Evolutionary conservation across 768 basidiomycete species (phyloP), one percentile per base, ranked within the genome.

Genomic region (Pleurotus tuber-regium): DNA sequence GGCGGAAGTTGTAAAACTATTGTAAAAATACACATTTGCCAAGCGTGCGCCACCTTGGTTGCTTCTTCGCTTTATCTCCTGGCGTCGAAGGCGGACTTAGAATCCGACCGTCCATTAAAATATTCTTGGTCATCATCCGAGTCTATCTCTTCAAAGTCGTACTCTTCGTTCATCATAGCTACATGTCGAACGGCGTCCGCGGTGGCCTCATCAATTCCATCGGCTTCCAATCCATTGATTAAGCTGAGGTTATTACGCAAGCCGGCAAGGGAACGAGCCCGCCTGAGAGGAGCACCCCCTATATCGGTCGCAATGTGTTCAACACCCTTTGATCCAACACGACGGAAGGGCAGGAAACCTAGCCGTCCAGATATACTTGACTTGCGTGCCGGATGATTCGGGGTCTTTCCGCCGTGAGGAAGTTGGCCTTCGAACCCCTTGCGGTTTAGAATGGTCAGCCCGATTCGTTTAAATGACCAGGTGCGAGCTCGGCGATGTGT

Each of bases 161-260:
- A 48, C 4, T 35, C n/a, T 11, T 31, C 31, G 18, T 31, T n/a
- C 46, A 48, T 48, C 29, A 16, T 48, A 14, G 31, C 29, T 18
- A 30, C 46, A 21, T n/a, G 19, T n/a, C 46, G 28, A 7, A 35
- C 23, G 11, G 46, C 46, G 23, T 48, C 46, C 11, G 46, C 46
- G 3, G 46, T 48, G 7, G 46, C 46, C 23, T 48, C 46, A 23
- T 48, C 46, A 35, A 48, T 23, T 7, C 46, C 46, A 29, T 48
- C 46, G n/a, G 29, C 46, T 30, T 48, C 46, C 23, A 48, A 21
- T 1, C 46, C 30, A 33, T 48, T n/a, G 18, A 48, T 24, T 10
- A 48, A 35, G 23, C 46, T 48, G n/a, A 11, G 3, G 25, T 48
- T 35, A 6, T 5, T 9, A 3, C 18, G 23, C 11, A 48, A 23